Percentiles rank a stretch among this genome's conserved stretches.
Conservation (phyloP, 192 early-diverging fungal genomes). For the Geranomyces variabilis region DNA sequence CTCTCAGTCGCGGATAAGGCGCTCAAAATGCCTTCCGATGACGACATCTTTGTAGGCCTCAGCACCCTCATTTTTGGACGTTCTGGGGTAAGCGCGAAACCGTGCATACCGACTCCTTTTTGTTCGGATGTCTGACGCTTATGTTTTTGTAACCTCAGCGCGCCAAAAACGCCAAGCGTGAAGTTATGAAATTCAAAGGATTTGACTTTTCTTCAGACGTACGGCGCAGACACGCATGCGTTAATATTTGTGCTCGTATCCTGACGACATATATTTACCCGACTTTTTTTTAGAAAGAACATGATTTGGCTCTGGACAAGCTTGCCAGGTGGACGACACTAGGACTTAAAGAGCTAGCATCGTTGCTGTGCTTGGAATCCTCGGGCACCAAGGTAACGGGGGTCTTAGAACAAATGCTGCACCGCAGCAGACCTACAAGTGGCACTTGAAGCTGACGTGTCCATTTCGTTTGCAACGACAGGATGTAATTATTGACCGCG, state of each 20-base stretch:
- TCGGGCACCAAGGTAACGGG: slow-evolving; percentile 20
- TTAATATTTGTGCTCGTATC: neutral
- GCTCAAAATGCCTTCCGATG: neutral
- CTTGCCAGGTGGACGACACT: slow-evolving; percentile 13
- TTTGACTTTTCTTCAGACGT: slow-evolving; percentile 33
- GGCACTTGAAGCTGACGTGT: too few species aligned
- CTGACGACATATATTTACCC: neutral
- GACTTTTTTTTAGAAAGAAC: slow-evolving; percentile 29
- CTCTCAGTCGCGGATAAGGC: slow-evolving; percentile 21
- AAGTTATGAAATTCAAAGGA: slow-evolving; percentile 33
- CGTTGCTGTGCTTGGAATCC: slow-evolving; percentile 24
- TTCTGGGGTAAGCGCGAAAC: slow-evolving; percentile 12
- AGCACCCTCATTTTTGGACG: slow-evolving; percentile 26
- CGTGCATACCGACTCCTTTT: too few species aligned
- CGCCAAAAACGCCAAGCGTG: neutral
- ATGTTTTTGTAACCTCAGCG: neutral
- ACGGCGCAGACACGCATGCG: neutral
- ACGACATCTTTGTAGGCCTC: slow-evolving; percentile 24
- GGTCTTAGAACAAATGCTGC: neutral
- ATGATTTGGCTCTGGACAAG: slow-evolving; percentile 21
- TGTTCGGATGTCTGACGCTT: neutral
- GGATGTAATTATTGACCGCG: slow-evolving; percentile 14
- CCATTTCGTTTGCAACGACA: neutral
- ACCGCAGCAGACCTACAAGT: neutral
- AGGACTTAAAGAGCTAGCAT: slow-evolving; percentile 26